Evolutionary conservation across 345 rosid species (phyloP), one percentile per base, ranked within the genome.

Genomic region (Mercurialis annua): DNA sequence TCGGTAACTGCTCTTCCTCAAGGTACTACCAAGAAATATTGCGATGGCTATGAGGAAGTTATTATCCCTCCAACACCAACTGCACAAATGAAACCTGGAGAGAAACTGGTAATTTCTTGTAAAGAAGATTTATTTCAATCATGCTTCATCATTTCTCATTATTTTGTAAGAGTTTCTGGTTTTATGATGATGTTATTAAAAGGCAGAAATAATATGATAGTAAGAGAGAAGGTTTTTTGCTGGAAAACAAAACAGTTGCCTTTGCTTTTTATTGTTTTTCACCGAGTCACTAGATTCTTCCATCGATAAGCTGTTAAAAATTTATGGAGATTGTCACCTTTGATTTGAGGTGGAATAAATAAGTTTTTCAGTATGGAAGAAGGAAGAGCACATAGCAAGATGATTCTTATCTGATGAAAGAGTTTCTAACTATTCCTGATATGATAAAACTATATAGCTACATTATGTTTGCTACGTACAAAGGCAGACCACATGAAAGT

Each of bases 1-100:
- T 76, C 83, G 56, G 82, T 79, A 42, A 83, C 85, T 66, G 87
- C 97, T 63, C 98, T 93, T 76, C 98, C 98, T 58, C 97, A 85
- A 77, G 98, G 98, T 71, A 93, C 97, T 51, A 46, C 73, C 21
- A 83, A 97, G 82, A 90, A 90, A 78, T 92, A 89, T 77, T 72
- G 67, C 69, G 87, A 90, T 80, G 98, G 98, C 62, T 90, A 89
- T 70, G 98, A 93, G 77, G 97, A 93, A 80, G 97, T 93, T 60
- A 78, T 74, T 68, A 93, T 93, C 71, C 97, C 97, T 47, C 90
- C 96, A 61, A 87, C 87, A 26, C 94, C 97, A 50, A 86, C 97
- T 17, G 97, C 98, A 68, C 87, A 81, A 76, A 78, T 90, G 94
- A 90, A 87, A 81, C 81, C 86, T 65, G 98, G 96, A 70, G 98